These are phyloP conservation scores for Wickerhamiella azymoides DNA, from an alignment of 805 yeast genomes.

Conservation along the genomic window DNA sequence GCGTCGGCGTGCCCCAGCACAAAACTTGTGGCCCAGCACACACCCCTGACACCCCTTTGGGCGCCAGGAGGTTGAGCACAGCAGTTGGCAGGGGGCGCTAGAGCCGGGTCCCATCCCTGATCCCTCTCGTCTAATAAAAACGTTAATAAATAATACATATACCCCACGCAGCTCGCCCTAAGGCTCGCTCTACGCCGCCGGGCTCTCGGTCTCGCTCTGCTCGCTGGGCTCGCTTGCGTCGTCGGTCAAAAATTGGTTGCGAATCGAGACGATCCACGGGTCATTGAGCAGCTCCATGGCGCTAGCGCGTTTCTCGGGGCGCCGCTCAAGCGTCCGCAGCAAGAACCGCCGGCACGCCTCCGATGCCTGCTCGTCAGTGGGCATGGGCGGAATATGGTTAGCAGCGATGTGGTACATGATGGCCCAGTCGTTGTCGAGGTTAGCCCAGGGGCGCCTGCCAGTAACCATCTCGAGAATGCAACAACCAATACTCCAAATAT, in stretches of 20 bases:
- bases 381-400: slow-evolving; percentile 80
- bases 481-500: slow-evolving; percentile 96
- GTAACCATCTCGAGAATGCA: slow-evolving; percentile 94
- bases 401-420: slow-evolving; percentile 97
- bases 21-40: too few relatives aligned
- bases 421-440: slow-evolving; percentile 94
- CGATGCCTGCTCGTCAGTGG: slow-evolving; percentile 64
- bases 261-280: slow-evolving; percentile 19
- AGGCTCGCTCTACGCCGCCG: neutral
- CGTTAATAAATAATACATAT: neutral
- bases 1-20: too few relatives aligned
- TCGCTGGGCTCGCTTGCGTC: neutral
- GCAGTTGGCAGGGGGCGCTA: too few relatives aligned
- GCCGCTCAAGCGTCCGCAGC: slow-evolving; percentile 62
- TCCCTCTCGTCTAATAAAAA: too few relatives aligned
- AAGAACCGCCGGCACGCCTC: slow-evolving; percentile 59
- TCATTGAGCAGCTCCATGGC: slow-evolving; percentile 65
- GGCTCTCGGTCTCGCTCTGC: neutral
- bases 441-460: slow-evolving; percentile 93
- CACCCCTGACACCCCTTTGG: too few relatives aligned
- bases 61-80: too few relatives aligned
- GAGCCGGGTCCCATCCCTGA: too few relatives aligned
- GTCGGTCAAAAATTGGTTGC: slow-evolving; percentile 10
- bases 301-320: slow-evolving; percentile 64
- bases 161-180: too few relatives aligned